Base-by-base conservation (phyloP, 306 rosid genomes). In the Mimosa pudica region DNA sequence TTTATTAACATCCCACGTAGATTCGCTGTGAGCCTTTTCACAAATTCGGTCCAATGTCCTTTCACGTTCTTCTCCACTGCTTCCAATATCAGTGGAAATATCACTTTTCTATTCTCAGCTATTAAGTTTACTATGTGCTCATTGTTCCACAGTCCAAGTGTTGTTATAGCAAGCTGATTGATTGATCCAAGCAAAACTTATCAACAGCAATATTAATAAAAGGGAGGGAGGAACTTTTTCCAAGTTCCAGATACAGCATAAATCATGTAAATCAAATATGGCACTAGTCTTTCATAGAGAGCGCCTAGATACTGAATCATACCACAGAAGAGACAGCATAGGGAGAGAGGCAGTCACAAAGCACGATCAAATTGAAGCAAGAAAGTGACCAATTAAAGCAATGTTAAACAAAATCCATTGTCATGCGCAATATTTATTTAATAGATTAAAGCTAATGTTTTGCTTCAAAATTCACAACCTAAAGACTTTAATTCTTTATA, bases 161-260 rank as follows among this genome's bases (percentile, higher is more conserved):
- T 89, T 77, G 85, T 80, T 84, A 88, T 92, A 10, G 94, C 94
- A 81, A 92, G 91, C 94, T 92, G 91, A 55, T 44, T 92, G 91
- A 55, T 44, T 18, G 18, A 76, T 13, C 60, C 45, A 80, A 60
- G 44, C 45, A 73, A 78, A 68, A 83, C 48, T 71, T 45, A 65
- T 66, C 76, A 75, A 74, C 54, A 4, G 38, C 18, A 16, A 54
- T 52, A 54, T 54, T 2, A n/a, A n/a, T n/a, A n/a, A n/a, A n/a
- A n/a, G n/a, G n/a, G 16, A 54, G 24, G 1, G 2, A 54, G 16
- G 60, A 24, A 9, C 16, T 6, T 54, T 54, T 16, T 52, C 20
- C 11, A 24, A 17, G 9, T 54, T 54, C 30, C 30, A 54, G 0
- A 5, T 6, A 17, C 61, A 54, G 60, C 14, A 54, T 51, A 17